Conservation (phyloP, 306 rosid genomes). For the Cucurbita ficifolia region DNA sequence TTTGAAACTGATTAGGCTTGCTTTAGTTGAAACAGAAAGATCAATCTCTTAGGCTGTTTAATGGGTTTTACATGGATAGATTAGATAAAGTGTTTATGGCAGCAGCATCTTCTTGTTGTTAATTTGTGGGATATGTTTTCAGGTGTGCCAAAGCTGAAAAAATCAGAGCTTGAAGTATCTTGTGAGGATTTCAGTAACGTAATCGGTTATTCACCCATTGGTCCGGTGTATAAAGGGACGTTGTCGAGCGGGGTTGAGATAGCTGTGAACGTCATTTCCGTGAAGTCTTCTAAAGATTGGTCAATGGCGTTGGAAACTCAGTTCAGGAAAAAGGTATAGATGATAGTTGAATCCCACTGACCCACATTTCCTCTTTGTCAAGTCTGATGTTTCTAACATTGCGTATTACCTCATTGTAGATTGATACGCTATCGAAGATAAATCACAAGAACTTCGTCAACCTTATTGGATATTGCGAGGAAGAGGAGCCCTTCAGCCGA, state of each 20-base stretch:
- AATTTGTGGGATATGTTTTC: background rate
- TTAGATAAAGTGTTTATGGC: background rate
- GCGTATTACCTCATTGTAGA: slow-evolving; percentile 32
- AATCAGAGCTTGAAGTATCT: slow-evolving; percentile 78
- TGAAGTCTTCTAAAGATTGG: slow-evolving; percentile 49
- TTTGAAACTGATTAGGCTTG: background rate
- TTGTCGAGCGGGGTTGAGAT: slow-evolving; percentile 91
- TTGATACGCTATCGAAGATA: slow-evolving; percentile 56
- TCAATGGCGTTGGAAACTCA: slow-evolving; percentile 45
- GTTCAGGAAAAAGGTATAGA: slow-evolving; percentile 70
- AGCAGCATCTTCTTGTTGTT: background rate
- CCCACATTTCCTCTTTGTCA: background rate
- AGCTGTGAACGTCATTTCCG: slow-evolving; percentile 57
- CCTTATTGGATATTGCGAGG: slow-evolving; percentile 76
- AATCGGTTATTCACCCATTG: slow-evolving; percentile 57
- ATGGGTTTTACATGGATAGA: background rate
- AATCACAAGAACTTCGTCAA: slow-evolving; percentile 94
- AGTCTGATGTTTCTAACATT: slow-evolving; percentile 13
- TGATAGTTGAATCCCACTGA: background rate
- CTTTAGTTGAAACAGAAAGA: background rate
- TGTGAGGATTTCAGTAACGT: slow-evolving; percentile 98
- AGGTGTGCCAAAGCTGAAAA: slow-evolving; percentile 91
- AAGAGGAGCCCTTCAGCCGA: slow-evolving; percentile 83
- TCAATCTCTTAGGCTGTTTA: background rate
- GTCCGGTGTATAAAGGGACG: slow-evolving; percentile 86